Conservation (phyloP, 345 rosid genomes). For the Lenwebbia sp. region DNA sequence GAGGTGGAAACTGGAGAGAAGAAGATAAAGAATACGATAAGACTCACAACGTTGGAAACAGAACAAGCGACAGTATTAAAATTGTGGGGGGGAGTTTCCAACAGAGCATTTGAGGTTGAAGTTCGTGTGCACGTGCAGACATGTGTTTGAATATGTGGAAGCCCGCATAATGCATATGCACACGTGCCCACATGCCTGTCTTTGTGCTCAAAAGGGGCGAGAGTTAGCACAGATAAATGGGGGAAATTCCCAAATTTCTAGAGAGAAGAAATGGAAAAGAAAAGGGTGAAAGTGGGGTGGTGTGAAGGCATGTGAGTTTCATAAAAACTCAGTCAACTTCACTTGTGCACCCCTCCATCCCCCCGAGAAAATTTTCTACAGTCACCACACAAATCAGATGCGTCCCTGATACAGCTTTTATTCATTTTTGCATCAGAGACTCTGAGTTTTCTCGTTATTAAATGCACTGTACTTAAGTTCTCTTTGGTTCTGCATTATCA, state of each 20-base stretch:
- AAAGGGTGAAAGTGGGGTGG: neutral
- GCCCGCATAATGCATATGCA: slow-evolving; percentile 22
- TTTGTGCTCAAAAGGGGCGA: neutral
- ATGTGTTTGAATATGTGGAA: slow-evolving; percentile 67
- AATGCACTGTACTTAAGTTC: neutral
- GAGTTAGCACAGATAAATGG: neutral
- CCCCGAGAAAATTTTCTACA: slow-evolving; percentile 8
- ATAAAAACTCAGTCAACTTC: slow-evolving; percentile 45
- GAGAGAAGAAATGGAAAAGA: neutral
- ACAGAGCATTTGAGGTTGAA: slow-evolving; percentile 34
- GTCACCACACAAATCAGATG: neutral
- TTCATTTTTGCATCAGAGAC: neutral
- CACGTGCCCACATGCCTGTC: slow-evolving; percentile 58
- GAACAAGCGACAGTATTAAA: neutral
- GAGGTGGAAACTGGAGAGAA: neutral
- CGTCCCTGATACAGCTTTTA: neutral
- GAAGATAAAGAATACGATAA: neutral
- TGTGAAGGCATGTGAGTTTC: slow-evolving; percentile 48
- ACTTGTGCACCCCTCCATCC: slow-evolving; percentile 1
- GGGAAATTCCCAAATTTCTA: neutral
- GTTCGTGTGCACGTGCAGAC: slow-evolving; percentile 83
- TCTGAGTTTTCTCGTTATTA: neutral
- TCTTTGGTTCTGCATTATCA: neutral
- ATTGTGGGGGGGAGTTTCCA: neutral
- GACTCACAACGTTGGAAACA: neutral